These are phyloP conservation scores for Aquilaria malaccensis DNA, from an alignment of 345 rosid species.

Conservation along the genomic window DNA sequence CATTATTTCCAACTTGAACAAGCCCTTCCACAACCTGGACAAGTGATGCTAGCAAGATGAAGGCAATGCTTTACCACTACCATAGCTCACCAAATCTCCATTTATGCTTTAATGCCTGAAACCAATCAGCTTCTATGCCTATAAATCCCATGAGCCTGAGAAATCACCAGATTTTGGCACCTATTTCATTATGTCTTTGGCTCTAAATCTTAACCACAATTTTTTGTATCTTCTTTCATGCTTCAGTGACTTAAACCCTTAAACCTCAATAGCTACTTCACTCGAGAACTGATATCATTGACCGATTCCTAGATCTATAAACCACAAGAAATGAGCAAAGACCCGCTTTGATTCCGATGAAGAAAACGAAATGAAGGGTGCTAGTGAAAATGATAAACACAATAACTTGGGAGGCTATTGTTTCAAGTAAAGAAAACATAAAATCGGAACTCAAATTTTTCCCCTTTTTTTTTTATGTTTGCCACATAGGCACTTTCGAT, in stretches of 20 bases:
- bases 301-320: slow-evolving; percentile 4
- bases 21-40: slow-evolving; percentile 15
- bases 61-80: not conserved
- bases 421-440: no score
- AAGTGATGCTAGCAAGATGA: slow-evolving; percentile 5
- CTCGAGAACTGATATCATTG: slow-evolving; percentile 33
- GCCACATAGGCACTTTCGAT: no score
- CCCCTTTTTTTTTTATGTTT: no score
- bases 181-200: slow-evolving; percentile 25
- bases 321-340: slow-evolving; percentile 5
- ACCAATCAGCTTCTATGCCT: slow-evolving; percentile 42
- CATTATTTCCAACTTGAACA: slow-evolving; percentile 43
- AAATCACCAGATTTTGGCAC: slow-evolving; percentile 26
- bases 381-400: slow-evolving; percentile 17
- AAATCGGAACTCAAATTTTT: no score
- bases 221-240: slow-evolving; percentile 58
- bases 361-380: slow-evolving; percentile 4
- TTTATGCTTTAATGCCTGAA: slow-evolving; percentile 64
- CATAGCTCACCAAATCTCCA: slow-evolving; percentile 48
- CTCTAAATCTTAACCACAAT: not conserved
- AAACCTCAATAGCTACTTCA: slow-evolving; percentile 41
- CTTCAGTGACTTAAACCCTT: slow-evolving; percentile 58
- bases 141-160: slow-evolving; percentile 38
- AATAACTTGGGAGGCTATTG: slow-evolving; percentile 15
- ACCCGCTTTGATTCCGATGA: not conserved